A percentile compares a stretch with the other conserved stretches of the same genome.
phyloP scores from a whole-genome alignment of 495 filamentous ascomycete genomes.

The Hypomontagnella monticulosa region DNA sequence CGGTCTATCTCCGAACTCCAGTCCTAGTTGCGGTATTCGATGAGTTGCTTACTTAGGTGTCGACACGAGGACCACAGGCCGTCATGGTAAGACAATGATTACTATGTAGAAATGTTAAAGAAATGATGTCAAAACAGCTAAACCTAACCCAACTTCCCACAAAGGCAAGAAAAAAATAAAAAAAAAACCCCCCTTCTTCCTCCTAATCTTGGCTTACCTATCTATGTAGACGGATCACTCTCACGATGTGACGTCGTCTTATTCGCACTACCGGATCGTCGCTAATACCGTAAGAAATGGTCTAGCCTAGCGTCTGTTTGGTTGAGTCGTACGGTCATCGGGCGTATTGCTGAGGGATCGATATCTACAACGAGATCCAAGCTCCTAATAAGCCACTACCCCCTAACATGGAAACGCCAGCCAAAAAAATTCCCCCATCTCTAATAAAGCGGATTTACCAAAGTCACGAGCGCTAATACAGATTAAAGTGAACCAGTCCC shows the following conservation, averaged over 20 bases:
- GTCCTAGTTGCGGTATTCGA: too few relatives aligned
- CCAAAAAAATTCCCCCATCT: conserved; percentile 9
- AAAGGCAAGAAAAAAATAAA: too few relatives aligned
- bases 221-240: too few relatives aligned
- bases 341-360: conserved; percentile 34
- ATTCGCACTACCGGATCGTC: too few relatives aligned
- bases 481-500: background rate
- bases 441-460: conserved; percentile 3
- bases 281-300: background rate
- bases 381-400: conserved; percentile 1
- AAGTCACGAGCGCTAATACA: conserved; percentile 7
- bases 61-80: background rate
- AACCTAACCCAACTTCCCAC: background rate
- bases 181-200: too few relatives aligned
- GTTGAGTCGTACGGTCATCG: conserved; percentile 28
- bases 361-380: conserved; percentile 23
- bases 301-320: background rate
- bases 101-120: background rate
- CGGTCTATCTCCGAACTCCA: too few relatives aligned
- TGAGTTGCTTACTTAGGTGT: too few relatives aligned
- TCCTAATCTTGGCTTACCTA: too few relatives aligned
- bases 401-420: conserved; percentile 1
- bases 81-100: conserved; percentile 12
- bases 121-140: conserved; percentile 1
- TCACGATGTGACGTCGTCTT: too few relatives aligned